Percentiles rank a stretch among this genome's conserved stretches.
Conservation (phyloP, 352 stramenopile genomes). For the Chrysophaeum taylorii region DNA sequence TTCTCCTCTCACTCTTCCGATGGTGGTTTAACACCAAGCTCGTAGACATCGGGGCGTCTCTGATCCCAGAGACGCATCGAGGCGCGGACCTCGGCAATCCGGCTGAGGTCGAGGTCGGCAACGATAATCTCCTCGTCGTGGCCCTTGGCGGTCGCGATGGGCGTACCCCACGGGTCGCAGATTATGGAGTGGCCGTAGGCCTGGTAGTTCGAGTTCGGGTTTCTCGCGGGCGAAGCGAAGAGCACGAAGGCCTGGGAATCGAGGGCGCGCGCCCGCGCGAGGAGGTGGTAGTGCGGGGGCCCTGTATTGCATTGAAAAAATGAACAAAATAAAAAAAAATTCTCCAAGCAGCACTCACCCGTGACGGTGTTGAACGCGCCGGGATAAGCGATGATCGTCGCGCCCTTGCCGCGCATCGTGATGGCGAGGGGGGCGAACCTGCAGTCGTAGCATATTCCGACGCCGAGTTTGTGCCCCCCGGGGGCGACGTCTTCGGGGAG, state of each 20-base stretch:
- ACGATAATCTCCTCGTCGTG: slow-evolving; percentile 80
- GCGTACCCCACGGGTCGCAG: slow-evolving; percentile 76
- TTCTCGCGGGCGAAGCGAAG: slow-evolving; percentile 85
- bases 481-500: slow-evolving; percentile 40
- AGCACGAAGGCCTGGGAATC: slow-evolving; percentile 92
- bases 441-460: slow-evolving; percentile 99
- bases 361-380: slow-evolving; percentile 85
- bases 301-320: no score
- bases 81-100: slow-evolving; percentile 82
- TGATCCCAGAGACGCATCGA: slow-evolving; percentile 91
- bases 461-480: slow-evolving; percentile 68
- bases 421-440: slow-evolving; percentile 97
- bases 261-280: slow-evolving; percentile 86
- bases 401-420: slow-evolving; percentile 71
- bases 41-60: slow-evolving; percentile 87
- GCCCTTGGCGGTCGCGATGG: slow-evolving; percentile 81
- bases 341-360: no score
- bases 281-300: slow-evolving; percentile 95
- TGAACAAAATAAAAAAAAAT: no score
- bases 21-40: no score
- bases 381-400: slow-evolving; percentile 66
- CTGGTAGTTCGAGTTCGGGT: slow-evolving; percentile 86
- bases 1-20: no score
- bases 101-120: slow-evolving; percentile 84
- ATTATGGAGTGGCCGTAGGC: slow-evolving; percentile 96